Conservation (phyloP, 495 filamentous ascomycete species). For the Geoglossum glabrum region DNA sequence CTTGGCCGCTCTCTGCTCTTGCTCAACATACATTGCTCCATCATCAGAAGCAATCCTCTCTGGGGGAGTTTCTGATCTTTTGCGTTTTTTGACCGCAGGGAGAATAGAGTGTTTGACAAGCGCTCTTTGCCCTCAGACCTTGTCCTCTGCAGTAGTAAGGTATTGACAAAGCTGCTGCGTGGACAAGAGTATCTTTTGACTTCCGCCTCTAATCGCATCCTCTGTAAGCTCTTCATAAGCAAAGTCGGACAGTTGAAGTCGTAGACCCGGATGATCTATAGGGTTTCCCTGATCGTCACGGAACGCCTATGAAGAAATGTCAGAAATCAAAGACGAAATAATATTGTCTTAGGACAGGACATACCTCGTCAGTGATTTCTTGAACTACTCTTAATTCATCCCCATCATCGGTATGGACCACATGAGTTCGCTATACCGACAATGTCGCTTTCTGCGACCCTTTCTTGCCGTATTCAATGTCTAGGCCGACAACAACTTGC, state of each 20-base stretch:
- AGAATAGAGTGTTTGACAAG: slow-evolving; percentile 7
- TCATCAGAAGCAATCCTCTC: slow-evolving; percentile 1
- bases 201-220: slow-evolving; percentile 5
- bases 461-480: slow-evolving; percentile 15
- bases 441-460: slow-evolving; percentile 9
- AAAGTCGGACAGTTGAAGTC: slow-evolving; percentile 10
- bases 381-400: slow-evolving; percentile 7
- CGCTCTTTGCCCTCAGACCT: slow-evolving; percentile 3
- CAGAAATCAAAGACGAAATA: slow-evolving; percentile 2
- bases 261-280: slow-evolving; percentile 10
- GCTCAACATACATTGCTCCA: slow-evolving; percentile 5
- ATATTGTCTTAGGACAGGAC: slow-evolving; percentile 2
- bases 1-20: slow-evolving; percentile 4
- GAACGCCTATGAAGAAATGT: slow-evolving; percentile 7
- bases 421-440: slow-evolving; percentile 5
- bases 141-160: slow-evolving; percentile 7
- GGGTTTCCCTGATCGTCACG: slow-evolving; percentile 11
- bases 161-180: slow-evolving; percentile 8
- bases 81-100: slow-evolving; percentile 6
- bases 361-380: slow-evolving; percentile 9
- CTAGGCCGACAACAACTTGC: slow-evolving; percentile 15
- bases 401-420: slow-evolving; percentile 8
- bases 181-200: slow-evolving; percentile 8
- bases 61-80: slow-evolving; percentile 4
- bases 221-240: slow-evolving; percentile 8